Evolutionary conservation across 139 green algal species (phyloP), one percentile per base, ranked within the genome.

Genomic region (Deuterostichococcus epilithicus): DNA sequence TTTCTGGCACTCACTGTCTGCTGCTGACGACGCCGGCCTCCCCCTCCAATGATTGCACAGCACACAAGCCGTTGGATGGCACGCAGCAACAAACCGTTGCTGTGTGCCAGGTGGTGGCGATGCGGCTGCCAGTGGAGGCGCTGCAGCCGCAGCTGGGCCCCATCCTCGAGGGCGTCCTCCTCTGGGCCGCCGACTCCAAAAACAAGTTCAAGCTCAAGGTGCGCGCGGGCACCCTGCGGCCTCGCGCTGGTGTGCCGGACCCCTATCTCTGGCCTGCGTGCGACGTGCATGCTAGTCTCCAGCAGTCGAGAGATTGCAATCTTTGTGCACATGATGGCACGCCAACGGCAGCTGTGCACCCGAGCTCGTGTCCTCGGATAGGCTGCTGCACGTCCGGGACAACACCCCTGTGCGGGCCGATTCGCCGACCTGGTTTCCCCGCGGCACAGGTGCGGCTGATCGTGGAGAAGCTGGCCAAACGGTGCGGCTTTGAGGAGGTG

Each of bases 201-300:
- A 99, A 99, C 89, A 94, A 95, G 77, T 98, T 98, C 87, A 90
- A 89, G 69, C 81, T 97, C 36, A 98, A 98, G 90, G 92, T 97
- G 76, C 8, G 18, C 68, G 63, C 15, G 22, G 33, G 45, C n/a
- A 28, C 28, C 28, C 69, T 8, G 23, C 33, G 63, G 18, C 18
- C 18, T 30, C 23, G 63, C 63, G 23, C 63, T 34, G n/a, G n/a
- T n/a, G n/a, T n/a, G 71, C 5, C n/a, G n/a, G n/a, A n/a, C n/a
- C n/a, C n/a, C n/a, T n/a, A n/a, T n/a, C n/a, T n/a, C n/a, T n/a
- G n/a, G 28, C 6, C 36, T 26, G 8, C 10, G 47, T 32, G 5
- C 26, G n/a, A n/a, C n/a, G n/a, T n/a, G n/a, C n/a, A n/a, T n/a
- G n/a, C n/a, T n/a, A n/a, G n/a, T n/a, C n/a, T n/a, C n/a, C n/a